A percentile compares a stretch with the other conserved stretches of the same genome.
These are phyloP conservation scores for Zasmidium cellare DNA, from an alignment of 2,329 filamentous ascomycete species.

Conservation along the genomic window DNA sequence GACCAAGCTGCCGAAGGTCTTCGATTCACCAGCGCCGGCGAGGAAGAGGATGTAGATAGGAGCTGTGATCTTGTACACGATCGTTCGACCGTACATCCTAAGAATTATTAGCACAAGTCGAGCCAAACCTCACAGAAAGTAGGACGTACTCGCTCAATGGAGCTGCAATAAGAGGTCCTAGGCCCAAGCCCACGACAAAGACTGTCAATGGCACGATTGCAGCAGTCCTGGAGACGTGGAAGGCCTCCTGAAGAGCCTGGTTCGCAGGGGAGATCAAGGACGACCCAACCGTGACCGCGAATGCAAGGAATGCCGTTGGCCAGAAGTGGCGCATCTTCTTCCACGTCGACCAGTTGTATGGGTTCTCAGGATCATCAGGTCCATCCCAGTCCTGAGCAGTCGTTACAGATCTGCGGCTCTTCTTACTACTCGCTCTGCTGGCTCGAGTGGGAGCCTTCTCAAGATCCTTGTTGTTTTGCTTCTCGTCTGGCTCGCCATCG, in stretches of 20 bases:
- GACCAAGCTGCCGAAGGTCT: constrained; percentile 24
- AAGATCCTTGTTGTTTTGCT: constrained; percentile 24
- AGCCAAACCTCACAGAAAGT: constrained; percentile 40
- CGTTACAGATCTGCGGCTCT: constrained; percentile 4
- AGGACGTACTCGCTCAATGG: constrained; percentile 53
- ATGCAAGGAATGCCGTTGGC: constrained; percentile 19
- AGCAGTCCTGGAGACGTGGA: constrained; percentile 55
- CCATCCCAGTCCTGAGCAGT: constrained; percentile 29
- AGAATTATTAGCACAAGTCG: constrained; percentile 17
- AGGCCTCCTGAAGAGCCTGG: constrained; percentile 38
- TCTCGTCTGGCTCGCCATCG: constrained; percentile 2
- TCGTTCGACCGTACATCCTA: constrained; percentile 34
- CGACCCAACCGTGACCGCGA: constrained; percentile 29
- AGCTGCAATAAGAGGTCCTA: constrained; percentile 59
- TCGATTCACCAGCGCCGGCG: constrained; percentile 31
- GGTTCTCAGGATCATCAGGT: constrained; percentile 26
- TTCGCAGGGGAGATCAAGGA: constrained; percentile 26
- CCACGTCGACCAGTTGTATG: constrained; percentile 19
- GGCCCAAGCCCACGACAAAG: constrained; percentile 64
- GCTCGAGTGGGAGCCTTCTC: constrained; percentile 9
- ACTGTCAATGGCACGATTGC: constrained; percentile 58
- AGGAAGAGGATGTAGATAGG: constrained; percentile 39
- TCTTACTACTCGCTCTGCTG: constrained; percentile 2
- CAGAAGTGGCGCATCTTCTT: constrained; percentile 20
- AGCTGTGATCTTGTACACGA: constrained; percentile 37